phyloP scores from a whole-genome alignment of 805 yeast genomes.

The Wickerhamiella occidentalis region DNA sequence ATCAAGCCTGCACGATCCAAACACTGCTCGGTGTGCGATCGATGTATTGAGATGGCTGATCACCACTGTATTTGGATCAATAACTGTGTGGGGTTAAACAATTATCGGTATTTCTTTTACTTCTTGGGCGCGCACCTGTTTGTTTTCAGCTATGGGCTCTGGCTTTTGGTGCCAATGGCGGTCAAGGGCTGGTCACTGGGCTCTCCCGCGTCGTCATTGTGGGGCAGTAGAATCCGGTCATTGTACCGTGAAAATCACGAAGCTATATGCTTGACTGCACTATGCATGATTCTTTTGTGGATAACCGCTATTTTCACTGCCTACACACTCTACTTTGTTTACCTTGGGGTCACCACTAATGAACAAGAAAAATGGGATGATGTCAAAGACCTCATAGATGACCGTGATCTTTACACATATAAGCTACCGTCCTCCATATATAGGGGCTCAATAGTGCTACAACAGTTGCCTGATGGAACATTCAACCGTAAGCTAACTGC shows the following conservation, averaged over 20 bases:
- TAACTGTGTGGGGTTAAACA: conserved; percentile 48
- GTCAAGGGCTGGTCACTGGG: neutral
- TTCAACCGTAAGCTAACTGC: conserved; percentile 24
- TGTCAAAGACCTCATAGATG: conserved; percentile 39
- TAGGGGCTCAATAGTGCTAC: conserved; percentile 22
- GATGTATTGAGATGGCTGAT: conserved; percentile 39
- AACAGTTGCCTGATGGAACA: conserved; percentile 16
- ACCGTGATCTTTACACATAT: conserved; percentile 30
- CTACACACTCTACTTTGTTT: conserved; percentile 40
- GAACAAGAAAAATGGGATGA: conserved; percentile 63
- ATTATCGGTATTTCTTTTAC: conserved; percentile 46
- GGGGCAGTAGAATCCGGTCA: neutral
- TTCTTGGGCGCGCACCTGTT: conserved; percentile 41
- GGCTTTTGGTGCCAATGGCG: conserved; percentile 12
- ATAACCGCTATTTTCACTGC: conserved; percentile 35
- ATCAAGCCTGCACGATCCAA: conserved; percentile 48
- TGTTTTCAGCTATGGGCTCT: conserved; percentile 36
- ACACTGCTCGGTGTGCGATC: conserved; percentile 43
- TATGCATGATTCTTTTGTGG: conserved; percentile 35
- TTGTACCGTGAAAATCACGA: conserved; percentile 24
- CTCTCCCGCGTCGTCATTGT: neutral
- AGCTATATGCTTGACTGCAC: conserved; percentile 30
- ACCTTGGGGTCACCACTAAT: conserved; percentile 62
- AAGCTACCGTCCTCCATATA: conserved; percentile 16
- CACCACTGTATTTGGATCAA: conserved; percentile 57